Percentiles rank a stretch among this genome's conserved stretches.
Conservation (phyloP, 495 filamentous ascomycete species). For the Haplographium delicatum region DNA sequence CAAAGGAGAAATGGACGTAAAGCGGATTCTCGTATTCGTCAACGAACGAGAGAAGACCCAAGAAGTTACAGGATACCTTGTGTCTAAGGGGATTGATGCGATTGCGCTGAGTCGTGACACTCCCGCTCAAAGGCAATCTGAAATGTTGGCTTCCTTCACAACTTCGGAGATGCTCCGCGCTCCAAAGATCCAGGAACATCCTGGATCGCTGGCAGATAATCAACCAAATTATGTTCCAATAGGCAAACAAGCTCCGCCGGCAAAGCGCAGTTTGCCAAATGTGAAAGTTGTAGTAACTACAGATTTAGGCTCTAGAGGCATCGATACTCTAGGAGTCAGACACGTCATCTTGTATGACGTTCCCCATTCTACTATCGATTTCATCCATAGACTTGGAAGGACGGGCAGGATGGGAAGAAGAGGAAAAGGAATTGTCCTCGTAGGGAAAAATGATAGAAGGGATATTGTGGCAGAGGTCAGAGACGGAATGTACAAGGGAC, state of each 20-base stretch:
- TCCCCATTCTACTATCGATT: conserved; percentile 92
- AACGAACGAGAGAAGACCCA: conserved; percentile 89
- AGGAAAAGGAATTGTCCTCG: conserved; percentile 82
- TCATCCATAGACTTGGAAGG: conserved; percentile 89
- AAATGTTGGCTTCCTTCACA: conserved; percentile 78
- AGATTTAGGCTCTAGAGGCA: conserved; percentile 85
- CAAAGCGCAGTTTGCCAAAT: conserved; percentile 46
- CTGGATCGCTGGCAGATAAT: conserved; percentile 23
- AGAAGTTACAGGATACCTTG: conserved; percentile 74
- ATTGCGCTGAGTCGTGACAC: conserved; percentile 78
- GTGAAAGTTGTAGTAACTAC: conserved; percentile 91
- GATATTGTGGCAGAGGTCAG: conserved; percentile 90
- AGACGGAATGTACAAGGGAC: conserved; percentile 89
- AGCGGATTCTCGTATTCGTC: conserved; percentile 92
- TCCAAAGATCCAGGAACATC: conserved; percentile 30
- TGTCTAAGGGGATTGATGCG: conserved; percentile 81
- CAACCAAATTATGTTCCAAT: conserved; percentile 25
- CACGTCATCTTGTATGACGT: conserved; percentile 94
- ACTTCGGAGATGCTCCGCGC: conserved; percentile 39
- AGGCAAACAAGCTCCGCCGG: conserved; percentile 15
- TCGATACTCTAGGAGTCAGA: conserved; percentile 88
- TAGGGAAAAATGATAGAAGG: conserved; percentile 81
- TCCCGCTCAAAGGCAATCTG: conserved; percentile 60
- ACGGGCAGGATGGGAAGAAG: conserved; percentile 89
- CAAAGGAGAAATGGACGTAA: conserved; percentile 51